phyloP scores from a whole-genome alignment of 2,329 filamentous ascomycete species.

The Calonectria henricotiae region DNA sequence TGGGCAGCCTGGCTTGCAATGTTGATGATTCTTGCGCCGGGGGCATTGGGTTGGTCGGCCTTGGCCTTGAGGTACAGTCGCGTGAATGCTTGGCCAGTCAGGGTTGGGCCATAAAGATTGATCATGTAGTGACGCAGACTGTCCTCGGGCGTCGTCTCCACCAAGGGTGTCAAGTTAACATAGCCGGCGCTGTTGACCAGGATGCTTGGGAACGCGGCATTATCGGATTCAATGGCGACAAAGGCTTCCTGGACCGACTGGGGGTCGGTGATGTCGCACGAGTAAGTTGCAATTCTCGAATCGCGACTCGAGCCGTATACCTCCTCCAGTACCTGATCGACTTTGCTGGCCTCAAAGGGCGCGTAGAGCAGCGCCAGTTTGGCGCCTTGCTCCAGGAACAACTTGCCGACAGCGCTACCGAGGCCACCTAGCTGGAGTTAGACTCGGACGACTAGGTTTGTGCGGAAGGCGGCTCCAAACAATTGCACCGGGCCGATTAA shows the following conservation, averaged over 20 bases:
- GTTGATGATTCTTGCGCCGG: constrained; percentile 19
- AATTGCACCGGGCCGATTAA: not conserved
- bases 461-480: not conserved
- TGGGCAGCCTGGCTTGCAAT: constrained; percentile 30
- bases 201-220: constrained; percentile 22
- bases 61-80: constrained; percentile 22
- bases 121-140: constrained; percentile 26
- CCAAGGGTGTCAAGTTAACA: constrained; percentile 18
- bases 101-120: constrained; percentile 26
- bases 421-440: constrained; percentile 18
- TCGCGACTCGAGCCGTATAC: constrained; percentile 4
- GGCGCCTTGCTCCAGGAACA: constrained; percentile 18
- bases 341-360: constrained; percentile 18
- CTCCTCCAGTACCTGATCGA: constrained; percentile 17
- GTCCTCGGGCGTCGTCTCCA: constrained; percentile 25
- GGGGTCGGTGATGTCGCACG: constrained; percentile 22
- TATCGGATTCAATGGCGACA: constrained; percentile 18
- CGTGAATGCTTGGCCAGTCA: constrained; percentile 27
- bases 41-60: not conserved
- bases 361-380: constrained; percentile 26
- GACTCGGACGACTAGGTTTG: not conserved
- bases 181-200: constrained; percentile 31
- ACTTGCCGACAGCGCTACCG: constrained; percentile 15
- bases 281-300: constrained; percentile 18
- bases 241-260: constrained; percentile 23